Base-by-base conservation (phyloP, 805 yeast genomes). In the Candida ulmi region DNA sequence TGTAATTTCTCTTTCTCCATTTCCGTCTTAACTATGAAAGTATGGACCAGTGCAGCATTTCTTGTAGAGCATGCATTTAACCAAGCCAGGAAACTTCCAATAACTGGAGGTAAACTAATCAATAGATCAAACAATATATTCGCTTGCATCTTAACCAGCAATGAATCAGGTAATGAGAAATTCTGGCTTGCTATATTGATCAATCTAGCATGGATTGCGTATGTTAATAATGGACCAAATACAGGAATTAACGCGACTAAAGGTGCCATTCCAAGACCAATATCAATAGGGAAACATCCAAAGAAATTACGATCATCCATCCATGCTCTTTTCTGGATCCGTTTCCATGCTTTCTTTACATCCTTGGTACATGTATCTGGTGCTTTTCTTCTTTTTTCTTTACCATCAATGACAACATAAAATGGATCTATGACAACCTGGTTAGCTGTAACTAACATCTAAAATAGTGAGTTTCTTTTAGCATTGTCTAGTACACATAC, bases 141-240 rank as follows among this genome's bases (percentile, higher is more conserved):
- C 13, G 82, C 82, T 42, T 85, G 79, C 76, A 91, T 69, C 52
- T 84, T 78, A 5, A 86, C 79, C 37, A 76, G 69, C 13, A 83
- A 53, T 18, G 68, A 71, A 2, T 60, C 55, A 5, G 95, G 95
- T 11, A 86, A 48, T 11, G 74, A 61, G 36, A 80, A 69, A 35
- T 69, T 64, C 17, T 72, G 68, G 39, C 76, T 73, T 1, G 91
- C 93, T 41, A 74, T 58, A 19, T 67, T 63, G 21, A 87, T 69
- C 44, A 90, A 58, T 43, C 88, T 69, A 3, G 79, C 73, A 57
- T 90, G 96, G 29, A 88, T 71, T 2, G 74, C 79, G 59, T 83
- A 91, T 88, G 88, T 86, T 39, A 80, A 52, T 4, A 79, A 46
- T 1, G 97, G 95, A 0, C 98, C 98, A n/a, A 91, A 60, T 1